Base-by-base conservation (phyloP, 148 eudicot species). In the Talinum fruticosum region DNA sequence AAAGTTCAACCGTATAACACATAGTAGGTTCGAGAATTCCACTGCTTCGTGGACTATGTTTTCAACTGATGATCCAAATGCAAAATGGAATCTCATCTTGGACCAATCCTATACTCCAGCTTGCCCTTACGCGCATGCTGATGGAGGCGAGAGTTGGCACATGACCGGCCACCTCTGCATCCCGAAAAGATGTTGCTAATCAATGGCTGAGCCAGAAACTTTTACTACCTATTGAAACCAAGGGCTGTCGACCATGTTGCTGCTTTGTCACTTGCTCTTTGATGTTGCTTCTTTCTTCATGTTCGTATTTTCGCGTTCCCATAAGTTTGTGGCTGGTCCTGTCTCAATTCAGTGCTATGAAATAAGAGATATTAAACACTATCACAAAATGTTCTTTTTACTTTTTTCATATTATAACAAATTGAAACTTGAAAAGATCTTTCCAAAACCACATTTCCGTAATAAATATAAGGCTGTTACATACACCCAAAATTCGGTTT, bases 121-220 rank as follows among this genome's bases (percentile, higher is more conserved):
- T 8, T 61, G 66, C 32, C 66, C 66, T 26, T 61, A 61, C 6
- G 30, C 32, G 6, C 3, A 61, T 26, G 66, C 66, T 28, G 66
- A 61, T 61, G 66, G 66, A 24, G 66, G 66, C 10, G 66, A 61
- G 66, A 61, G 66, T 61, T 61, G 30, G 30, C 66, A 61, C 32
- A 61, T 61, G 66, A 61, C 66, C 10, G 66, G 66, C 33, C 66
- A 61, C 66, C 66, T 61, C 15, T 62, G 32, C 66, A 62, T 62
- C 34, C 66, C 66, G 15, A 62, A 62, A 28, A 62, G 66, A 62
- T 62, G 32, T n/a, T 62, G 66, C 33, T 62, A 62, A 62, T 62
- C 33, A 62, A 33, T 28, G 66, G 2, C 33, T 16, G 34, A 62
- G 18, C 14, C 33, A 62, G 33, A 10, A 62, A 62, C 13, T 10